Evolutionary conservation across 306 rosid species (phyloP), one percentile per base, ranked within the genome.

Genomic region (Vicia faba): DNA sequence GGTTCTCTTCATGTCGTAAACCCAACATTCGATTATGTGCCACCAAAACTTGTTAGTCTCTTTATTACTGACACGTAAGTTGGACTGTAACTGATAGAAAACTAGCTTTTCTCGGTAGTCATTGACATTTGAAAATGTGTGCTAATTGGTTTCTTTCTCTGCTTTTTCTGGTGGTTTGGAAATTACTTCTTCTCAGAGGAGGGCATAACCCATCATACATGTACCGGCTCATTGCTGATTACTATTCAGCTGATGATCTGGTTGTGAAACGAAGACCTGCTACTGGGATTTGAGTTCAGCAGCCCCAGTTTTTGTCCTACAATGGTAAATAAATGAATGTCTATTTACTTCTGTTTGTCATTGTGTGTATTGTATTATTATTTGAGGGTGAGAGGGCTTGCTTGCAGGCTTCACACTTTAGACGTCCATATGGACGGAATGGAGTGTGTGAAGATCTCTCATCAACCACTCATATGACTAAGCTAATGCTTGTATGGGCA

Each of bases 1-100:
- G 95, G 91, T 65, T 82, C 95, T 46, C 92, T 93, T 60, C 96
- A 93, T 68, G 89, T 90, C 35, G 85, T 93, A 60, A 93, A 93
- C 78, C 99, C 99, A 28, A 63, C 96, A 58, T 93, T 93, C 50
- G 99, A 93, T 78, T 90, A 86, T 74, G 97, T 93, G 59, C 97
- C 96, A 44, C 99, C 99, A 63, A 83, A 87, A 73, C 96, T 90
- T 40, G 97, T 93, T 67, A 85, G 86, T 82, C 83, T 93, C 50
- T 93, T 93, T 60, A 88, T 93, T 56, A 93, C 97, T 25, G 99
- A 90, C 85, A 90, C 96, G 99, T 93, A 90, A 88, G 99, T 85
- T 58, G 7, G 79, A 73, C 71, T 18, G 44, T 29, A 45, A 44
- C 36, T 13, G 46, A 65, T 57, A 58, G 39, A 50, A 67, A 64